Evolutionary conservation across 352 stramenopile species (phyloP), one percentile per base, ranked within the genome.

Genomic region (Phytophthora fragariae): DNA sequence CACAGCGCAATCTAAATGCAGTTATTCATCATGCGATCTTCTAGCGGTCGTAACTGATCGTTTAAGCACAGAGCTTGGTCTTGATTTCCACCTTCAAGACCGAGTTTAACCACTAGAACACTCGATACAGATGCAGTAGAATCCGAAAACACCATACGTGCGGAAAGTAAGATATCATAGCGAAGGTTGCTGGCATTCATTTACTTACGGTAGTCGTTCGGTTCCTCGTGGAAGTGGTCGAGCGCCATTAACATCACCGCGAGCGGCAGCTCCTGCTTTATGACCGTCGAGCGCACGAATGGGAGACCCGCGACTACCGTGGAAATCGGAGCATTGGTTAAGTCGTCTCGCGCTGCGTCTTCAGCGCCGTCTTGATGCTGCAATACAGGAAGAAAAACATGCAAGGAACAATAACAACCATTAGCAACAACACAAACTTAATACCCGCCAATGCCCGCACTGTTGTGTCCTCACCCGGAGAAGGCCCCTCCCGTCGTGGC

Each of bases 381-480:
- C 91, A 88, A 70, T 93, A 95, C 59, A 81, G 63, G 31, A 91
- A 79, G 82, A 95, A 95, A 65, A 95, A 95, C 7, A 84, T 93
- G 15, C 56, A 19, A 17, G 14, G 2, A 72, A 0, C 39, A 27
- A 27, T 3, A 50, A 14, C 11, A 60, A 57, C 2, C 15, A 55
- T 46, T 10, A 29, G 27, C 24, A 62, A 62, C 24, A n/a, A 54
- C 27, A 33, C 17, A 2, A 63, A 55, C n/a, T 50, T 11, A 58
- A 19, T 33, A 33, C 58, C 44, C 29, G 17, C 17, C 11, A 46
- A 9, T 33, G n/a, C 57, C 17, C 17, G 21, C 12, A 29, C 3
- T 19, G 35, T 1, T 27, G 9, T 31, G 2, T 66, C 8, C 41
- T 63, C 39, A 92, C 86, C 85, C 83, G 0, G 86, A 81, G 62